phyloP scores from a whole-genome alignment of 2,329 filamentous ascomycete genomes.

The Mycogone perniciosa region DNA sequence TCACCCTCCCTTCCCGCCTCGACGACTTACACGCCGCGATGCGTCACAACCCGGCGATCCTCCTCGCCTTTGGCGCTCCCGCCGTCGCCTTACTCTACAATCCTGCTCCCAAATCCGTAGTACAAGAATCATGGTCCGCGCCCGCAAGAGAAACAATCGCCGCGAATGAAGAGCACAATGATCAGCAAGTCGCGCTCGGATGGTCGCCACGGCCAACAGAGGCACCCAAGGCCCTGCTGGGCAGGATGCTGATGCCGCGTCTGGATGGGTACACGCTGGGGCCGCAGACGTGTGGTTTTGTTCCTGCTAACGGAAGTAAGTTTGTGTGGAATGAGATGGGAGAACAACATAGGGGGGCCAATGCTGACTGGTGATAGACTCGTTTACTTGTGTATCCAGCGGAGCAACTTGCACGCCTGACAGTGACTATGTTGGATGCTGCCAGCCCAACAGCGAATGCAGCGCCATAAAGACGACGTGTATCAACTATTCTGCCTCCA shows the following conservation, averaged over 20 bases:
- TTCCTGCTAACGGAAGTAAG: slow-evolving; percentile 24
- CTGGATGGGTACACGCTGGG: slow-evolving; percentile 23
- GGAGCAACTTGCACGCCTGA: slow-evolving; percentile 23
- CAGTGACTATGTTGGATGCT: slow-evolving; percentile 27
- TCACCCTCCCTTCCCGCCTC: too few relatives aligned
- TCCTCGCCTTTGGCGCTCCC: slow-evolving; percentile 19
- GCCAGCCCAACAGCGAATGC: slow-evolving; percentile 23
- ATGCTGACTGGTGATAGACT: slow-evolving; percentile 14
- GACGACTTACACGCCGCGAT: not conserved
- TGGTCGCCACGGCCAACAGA: slow-evolving; percentile 27
- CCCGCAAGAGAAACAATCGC: slow-evolving; percentile 23
- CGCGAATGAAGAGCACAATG: slow-evolving; percentile 9
- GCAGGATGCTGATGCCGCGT: slow-evolving; percentile 24
- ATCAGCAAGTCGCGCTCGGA: slow-evolving; percentile 24
- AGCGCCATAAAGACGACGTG: slow-evolving; percentile 27
- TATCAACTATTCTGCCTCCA: slow-evolving; percentile 24
- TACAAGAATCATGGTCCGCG: slow-evolving; percentile 22
- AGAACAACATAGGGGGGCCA: not conserved
- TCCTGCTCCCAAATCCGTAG: slow-evolving; percentile 15
- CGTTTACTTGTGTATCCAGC: slow-evolving; percentile 23
- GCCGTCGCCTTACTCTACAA: slow-evolving; percentile 15
- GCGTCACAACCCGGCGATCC: slow-evolving; percentile 6
- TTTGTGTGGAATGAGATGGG: slow-evolving; percentile 2
- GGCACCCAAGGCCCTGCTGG: slow-evolving; percentile 23
- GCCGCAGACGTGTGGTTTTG: slow-evolving; percentile 27